Percentiles rank a stretch among this genome's conserved stretches.
phyloP scores from a whole-genome alignment of 345 rosid genomes.

The Lumnitzera racemosa region DNA sequence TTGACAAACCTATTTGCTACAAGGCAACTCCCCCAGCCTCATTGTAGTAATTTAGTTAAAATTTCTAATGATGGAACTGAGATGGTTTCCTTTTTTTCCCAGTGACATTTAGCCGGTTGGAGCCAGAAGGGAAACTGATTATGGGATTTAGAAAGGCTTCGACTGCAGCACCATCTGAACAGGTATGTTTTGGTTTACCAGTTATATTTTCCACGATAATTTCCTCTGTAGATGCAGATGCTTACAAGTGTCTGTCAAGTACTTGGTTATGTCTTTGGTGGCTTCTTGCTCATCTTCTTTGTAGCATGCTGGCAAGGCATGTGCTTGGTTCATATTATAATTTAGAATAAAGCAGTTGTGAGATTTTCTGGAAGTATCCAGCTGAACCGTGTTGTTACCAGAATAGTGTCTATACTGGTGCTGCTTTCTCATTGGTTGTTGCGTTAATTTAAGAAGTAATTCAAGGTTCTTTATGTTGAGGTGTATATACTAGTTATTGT shows the following conservation, averaged over 20 bases:
- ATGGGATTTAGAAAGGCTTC: slow-evolving; percentile 96
- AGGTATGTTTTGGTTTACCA: slow-evolving; percentile 41
- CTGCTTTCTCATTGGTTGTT: too few relatives aligned
- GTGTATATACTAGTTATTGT: not conserved
- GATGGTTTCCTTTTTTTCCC: slow-evolving; percentile 15
- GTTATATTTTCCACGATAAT: slow-evolving; percentile 1
- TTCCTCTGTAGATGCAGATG: not conserved
- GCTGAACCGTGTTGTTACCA: too few relatives aligned
- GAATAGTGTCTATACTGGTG: too few relatives aligned
- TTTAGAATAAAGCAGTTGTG: too few relatives aligned
- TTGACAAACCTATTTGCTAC: too few relatives aligned
- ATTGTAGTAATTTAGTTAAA: not conserved
- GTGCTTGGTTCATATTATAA: too few relatives aligned
- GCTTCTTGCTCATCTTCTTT: too few relatives aligned
- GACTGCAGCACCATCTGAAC: slow-evolving; percentile 58
- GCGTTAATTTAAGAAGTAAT: not conserved
- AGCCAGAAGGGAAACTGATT: slow-evolving; percentile 88
- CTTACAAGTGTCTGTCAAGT: too few relatives aligned
- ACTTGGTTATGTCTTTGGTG: too few relatives aligned
- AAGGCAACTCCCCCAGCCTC: too few relatives aligned
- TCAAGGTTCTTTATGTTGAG: not conserved
- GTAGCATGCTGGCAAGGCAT: too few relatives aligned
- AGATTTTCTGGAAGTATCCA: too few relatives aligned
- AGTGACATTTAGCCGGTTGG: slow-evolving; percentile 91
- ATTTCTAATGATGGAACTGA: slow-evolving; percentile 11